Percentiles rank a stretch among this genome's conserved stretches.
phyloP scores from a whole-genome alignment of 1,284 basidiomycete genomes.

The Lentinus polychrous region DNA sequence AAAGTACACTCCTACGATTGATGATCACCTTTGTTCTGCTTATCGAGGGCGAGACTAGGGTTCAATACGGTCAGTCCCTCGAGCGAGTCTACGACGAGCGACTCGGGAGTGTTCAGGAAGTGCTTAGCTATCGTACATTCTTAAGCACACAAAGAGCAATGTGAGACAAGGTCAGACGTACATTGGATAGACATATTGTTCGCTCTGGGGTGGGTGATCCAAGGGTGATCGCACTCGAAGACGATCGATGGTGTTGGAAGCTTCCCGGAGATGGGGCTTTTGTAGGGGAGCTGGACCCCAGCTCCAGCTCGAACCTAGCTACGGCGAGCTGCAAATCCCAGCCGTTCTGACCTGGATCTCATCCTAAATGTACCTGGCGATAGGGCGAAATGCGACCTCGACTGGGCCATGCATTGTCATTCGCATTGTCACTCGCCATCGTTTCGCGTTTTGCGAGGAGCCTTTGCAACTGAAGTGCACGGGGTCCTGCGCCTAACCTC shows the following conservation, averaged over 20 bases:
- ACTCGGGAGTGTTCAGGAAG: constrained; percentile 62
- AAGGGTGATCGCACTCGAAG: not conserved
- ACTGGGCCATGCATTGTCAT: not conserved
- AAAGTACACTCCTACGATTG: not conserved
- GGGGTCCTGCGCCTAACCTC: too few species aligned
- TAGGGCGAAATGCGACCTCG: too few species aligned
- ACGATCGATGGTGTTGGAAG: too few species aligned
- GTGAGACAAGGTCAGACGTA: constrained; percentile 7
- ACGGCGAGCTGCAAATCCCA: too few species aligned
- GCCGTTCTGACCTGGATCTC: too few species aligned
- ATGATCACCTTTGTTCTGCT: constrained; percentile 50
- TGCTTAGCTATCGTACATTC: constrained; percentile 49
- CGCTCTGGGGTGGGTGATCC: too few species aligned
- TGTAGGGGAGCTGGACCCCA: too few species aligned
- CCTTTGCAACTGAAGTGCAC: too few species aligned
- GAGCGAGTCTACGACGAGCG: constrained; percentile 74
- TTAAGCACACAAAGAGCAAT: not conserved
- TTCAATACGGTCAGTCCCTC: constrained; percentile 68
- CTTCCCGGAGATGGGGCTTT: too few species aligned
- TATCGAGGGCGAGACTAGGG: constrained; percentile 63
- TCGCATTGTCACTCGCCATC: not conserved
- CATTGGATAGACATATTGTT: constrained; percentile 18
- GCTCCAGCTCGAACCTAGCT: too few species aligned
- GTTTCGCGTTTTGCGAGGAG: too few species aligned
- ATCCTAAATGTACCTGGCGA: too few species aligned